Evolutionary conservation across 108 stramenopile genomes (phyloP).

Genomic region (Nitzschia putrida): DNA sequence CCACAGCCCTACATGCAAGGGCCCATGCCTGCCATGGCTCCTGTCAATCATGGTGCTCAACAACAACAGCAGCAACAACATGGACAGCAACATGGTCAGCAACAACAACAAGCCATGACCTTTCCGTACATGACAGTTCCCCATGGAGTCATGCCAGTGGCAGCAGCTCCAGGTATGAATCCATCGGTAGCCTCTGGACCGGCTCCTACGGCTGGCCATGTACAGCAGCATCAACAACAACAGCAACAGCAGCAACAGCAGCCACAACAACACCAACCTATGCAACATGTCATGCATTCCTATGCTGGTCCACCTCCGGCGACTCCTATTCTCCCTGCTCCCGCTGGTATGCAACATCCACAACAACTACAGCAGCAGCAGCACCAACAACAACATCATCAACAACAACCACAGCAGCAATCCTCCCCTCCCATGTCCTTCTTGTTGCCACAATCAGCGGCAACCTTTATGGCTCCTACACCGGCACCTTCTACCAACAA

Average conservation of each 20-base stretch:
- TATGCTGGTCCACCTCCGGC: too few relatives aligned
- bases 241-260: background rate
- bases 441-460: background rate
- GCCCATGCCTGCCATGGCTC: slow-evolving; percentile 2
- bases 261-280: too few relatives aligned
- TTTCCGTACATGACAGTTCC: too few relatives aligned
- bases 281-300: too few relatives aligned
- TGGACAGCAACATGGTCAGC: slow-evolving; percentile 33
- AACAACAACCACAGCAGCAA: too few relatives aligned
- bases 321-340: background rate
- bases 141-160: background rate
- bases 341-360: background rate
- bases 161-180: background rate
- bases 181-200: background rate
- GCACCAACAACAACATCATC: too few relatives aligned
- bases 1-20: slow-evolving; percentile 26
- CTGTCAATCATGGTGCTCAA: too few relatives aligned
- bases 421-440: slow-evolving; percentile 11
- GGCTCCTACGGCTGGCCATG: background rate
- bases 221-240: background rate
- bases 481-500: too few relatives aligned
- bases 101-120: slow-evolving; percentile 28
- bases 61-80: too few relatives aligned
- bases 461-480: background rate
- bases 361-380: background rate